Percentiles rank a stretch among this genome's conserved stretches.
Conservation (phyloP, 176 grass and related monocot genomes). For the Areca catechu region DNA sequence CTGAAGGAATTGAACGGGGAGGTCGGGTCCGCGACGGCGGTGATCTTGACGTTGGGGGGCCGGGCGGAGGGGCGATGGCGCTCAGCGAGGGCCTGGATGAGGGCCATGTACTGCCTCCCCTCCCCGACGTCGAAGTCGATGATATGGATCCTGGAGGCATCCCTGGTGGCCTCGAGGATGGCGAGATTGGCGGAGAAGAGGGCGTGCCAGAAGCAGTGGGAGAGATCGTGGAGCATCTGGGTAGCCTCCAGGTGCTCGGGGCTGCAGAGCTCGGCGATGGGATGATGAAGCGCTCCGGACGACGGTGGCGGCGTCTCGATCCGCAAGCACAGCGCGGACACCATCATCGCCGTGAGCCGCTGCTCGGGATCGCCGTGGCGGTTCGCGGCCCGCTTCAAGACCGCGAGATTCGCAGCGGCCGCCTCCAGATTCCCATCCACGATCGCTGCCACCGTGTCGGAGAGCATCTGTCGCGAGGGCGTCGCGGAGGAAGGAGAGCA, state of each 20-base stretch:
- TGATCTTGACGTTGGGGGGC: not conserved
- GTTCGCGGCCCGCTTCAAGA: slow-evolving; percentile 9
- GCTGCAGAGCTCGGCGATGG: slow-evolving; percentile 38
- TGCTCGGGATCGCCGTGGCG: slow-evolving; percentile 55
- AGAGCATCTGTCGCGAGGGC: slow-evolving; percentile 43
- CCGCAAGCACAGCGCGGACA: slow-evolving; percentile 40
- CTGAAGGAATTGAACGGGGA: not conserved
- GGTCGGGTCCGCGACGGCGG: not conserved
- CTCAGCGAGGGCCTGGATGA: not conserved
- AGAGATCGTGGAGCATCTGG: slow-evolving; percentile 47
- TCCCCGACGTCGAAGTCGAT: slow-evolving; percentile 58
- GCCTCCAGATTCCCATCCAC: slow-evolving; percentile 53
- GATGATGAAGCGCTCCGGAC: slow-evolving; percentile 5
- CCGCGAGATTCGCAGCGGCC: slow-evolving; percentile 11
- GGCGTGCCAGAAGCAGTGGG: slow-evolving; percentile 70
- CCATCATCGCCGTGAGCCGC: slow-evolving; percentile 70
- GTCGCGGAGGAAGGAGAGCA: slow-evolving; percentile 40
- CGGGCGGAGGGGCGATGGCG: not conserved
- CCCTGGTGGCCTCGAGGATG: slow-evolving; percentile 39
- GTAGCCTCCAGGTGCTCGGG: slow-evolving; percentile 32
- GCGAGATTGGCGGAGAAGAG: slow-evolving; percentile 60
- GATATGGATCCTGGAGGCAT: slow-evolving; percentile 46
- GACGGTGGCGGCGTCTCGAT: slow-evolving; percentile 16
- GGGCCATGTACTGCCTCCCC: not conserved
- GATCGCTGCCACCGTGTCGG: slow-evolving; percentile 46